Percentiles rank a stretch among this genome's conserved stretches.
phyloP scores from a whole-genome alignment of 129 eudicot species.

The Arctium minus region DNA sequence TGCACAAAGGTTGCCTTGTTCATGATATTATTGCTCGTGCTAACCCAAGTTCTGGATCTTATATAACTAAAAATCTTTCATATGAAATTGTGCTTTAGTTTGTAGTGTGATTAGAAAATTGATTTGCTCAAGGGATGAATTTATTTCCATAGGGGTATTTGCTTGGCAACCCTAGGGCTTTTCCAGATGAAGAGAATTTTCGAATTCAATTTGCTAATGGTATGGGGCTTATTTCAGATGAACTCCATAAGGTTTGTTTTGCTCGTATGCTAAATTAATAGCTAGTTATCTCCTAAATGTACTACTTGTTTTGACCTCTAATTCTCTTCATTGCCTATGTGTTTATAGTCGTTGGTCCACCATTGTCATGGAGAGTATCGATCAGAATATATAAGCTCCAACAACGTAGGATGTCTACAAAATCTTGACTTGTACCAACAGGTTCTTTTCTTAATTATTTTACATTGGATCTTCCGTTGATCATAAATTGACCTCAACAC shows the following conservation, averaged over 20 bases:
- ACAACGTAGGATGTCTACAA: slow-evolving; percentile 24
- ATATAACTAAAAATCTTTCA: too few species aligned
- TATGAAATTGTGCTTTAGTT: too few species aligned
- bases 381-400: not conserved
- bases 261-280: not conserved
- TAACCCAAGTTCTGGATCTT: too few species aligned
- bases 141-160: too few species aligned
- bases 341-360: slow-evolving; percentile 30
- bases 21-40: too few species aligned
- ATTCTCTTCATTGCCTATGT: not conserved
- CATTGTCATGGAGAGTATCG: slow-evolving; percentile 42
- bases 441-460: slow-evolving; percentile 25
- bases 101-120: too few species aligned
- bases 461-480: not conserved
- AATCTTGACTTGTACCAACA: slow-evolving; percentile 16
- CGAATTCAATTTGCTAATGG: slow-evolving; percentile 42
- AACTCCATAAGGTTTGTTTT: slow-evolving; percentile 41
- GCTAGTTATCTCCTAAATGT: too few species aligned
- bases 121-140: too few species aligned
- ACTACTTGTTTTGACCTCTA: not conserved
- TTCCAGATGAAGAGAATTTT: slow-evolving; percentile 9
- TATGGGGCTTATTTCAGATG: slow-evolving; percentile 64
- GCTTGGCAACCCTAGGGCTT: slow-evolving; percentile 28
- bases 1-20: too few species aligned
- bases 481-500: not conserved